Evolutionary conservation across 2,329 filamentous ascomycete genomes (phyloP).

Genomic region (Apiospora sp.): DNA sequence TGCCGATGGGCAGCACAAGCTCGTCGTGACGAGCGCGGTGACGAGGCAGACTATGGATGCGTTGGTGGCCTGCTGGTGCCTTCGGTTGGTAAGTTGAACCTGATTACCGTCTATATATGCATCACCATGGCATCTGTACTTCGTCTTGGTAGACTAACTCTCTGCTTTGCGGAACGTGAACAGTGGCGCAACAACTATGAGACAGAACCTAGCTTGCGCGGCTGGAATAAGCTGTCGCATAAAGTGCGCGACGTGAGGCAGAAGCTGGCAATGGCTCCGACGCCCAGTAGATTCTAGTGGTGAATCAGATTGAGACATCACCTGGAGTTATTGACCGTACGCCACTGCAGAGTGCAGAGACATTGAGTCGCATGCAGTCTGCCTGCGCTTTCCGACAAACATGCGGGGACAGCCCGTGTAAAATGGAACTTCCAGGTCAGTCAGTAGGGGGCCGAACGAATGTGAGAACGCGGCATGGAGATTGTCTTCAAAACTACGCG

Average conservation of each 20-base stretch:
- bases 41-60: constrained; percentile 22
- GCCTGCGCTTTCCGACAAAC: background rate
- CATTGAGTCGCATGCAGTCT: background rate
- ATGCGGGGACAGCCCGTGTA: background rate
- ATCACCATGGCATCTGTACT: background rate
- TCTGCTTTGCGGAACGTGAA: background rate
- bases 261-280: constrained; percentile 3
- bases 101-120: background rate
- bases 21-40: constrained; percentile 6
- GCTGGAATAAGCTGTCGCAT: background rate
- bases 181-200: constrained; percentile 5
- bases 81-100: background rate
- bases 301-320: background rate
- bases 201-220: background rate
- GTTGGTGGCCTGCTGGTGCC: constrained; percentile 14
- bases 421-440: background rate
- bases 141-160: background rate
- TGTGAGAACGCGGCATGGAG: too few species aligned
- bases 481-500: too few species aligned
- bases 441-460: background rate
- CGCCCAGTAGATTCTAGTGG: background rate
- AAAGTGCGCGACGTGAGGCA: constrained; percentile 9
- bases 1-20: constrained; percentile 19
- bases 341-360: background rate
- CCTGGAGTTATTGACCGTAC: background rate